Base-by-base conservation (phyloP, 169 alveolate genomes). In the Plasmodium adleri region DNA sequence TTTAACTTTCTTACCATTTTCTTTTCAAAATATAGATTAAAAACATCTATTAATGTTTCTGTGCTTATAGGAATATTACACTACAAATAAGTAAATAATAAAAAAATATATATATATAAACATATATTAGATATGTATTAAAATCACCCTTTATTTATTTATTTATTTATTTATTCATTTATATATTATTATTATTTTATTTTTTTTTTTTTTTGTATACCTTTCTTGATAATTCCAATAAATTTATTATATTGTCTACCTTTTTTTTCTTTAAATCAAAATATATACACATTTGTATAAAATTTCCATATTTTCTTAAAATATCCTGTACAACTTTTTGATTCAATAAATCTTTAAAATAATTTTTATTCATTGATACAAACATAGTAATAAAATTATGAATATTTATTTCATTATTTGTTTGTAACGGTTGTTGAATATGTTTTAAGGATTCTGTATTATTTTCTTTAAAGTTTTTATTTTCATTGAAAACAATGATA, bases 191-290 rank as follows among this genome's bases (percentile, higher is more conserved):
- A 32, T 32, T 62, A 52, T 58, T 20, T 32, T 45, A 56, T 20
- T 45, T 26, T 54, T 78, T 50, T 28, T 24, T 26, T 32, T 80
- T 20, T 80, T 20, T 76, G 28, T 24, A n/a, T 56, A 80, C 90
- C 90, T 54, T 68, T 63, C 73, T 80, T 47, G 62, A 80, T 64
- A 80, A 5, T 13, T 68, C 90, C 62, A 80, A 66, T 50, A 80
- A 72, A 56, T 49, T 63, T 70, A 66, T 56, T n/a, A 80, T 59
- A 72, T 68, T 80, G 72, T 60, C 56, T 15, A 80, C 90, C 52
- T 56, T 80, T 62, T 80, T 80, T 80, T 80, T 80, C 56, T 68
- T 80, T 80, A 80, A 56, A 39, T 80, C 90, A 80, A 67, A 80
- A 80, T 80, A 80, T 54, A 80, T 47, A 24, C 90, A 80, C 90